A percentile compares a stretch with the other conserved stretches of the same genome.
Evolutionary conservation across 2,329 filamentous ascomycete species (phyloP).

Genomic region (Tolypocladium amazonense): DNA sequence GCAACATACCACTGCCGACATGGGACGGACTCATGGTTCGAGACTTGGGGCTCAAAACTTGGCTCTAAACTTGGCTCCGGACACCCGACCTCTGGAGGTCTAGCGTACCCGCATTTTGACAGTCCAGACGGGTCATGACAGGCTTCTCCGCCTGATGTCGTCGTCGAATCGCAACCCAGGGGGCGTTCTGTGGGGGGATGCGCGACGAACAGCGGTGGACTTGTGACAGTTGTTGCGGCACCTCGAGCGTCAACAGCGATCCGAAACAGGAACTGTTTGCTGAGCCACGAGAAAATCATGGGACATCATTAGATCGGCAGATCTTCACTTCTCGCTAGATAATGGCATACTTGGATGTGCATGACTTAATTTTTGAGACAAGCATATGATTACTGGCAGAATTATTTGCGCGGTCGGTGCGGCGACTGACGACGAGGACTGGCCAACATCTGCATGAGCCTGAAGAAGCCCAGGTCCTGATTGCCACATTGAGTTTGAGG

Average conservation of each 20-base stretch:
- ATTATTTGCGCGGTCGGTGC: background rate
- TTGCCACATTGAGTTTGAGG: background rate
- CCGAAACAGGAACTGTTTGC: background rate
- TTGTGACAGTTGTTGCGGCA: background rate
- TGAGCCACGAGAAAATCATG: background rate
- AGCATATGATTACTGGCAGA: too few relatives aligned
- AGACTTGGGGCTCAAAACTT: background rate
- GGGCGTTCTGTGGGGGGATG: background rate
- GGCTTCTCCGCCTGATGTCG: background rate
- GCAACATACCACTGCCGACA: background rate
- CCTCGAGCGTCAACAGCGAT: background rate
- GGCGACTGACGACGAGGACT: background rate
- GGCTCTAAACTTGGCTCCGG: background rate
- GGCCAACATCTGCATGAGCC: background rate
- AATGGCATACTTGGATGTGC: too few relatives aligned
- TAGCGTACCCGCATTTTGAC: background rate
- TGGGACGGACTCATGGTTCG: background rate
- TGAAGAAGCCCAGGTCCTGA: background rate
- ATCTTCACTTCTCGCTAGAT: background rate
- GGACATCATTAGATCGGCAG: background rate
- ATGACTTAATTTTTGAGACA: too few relatives aligned
- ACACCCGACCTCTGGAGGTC: background rate
- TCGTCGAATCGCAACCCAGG: background rate
- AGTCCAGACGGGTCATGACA: background rate
- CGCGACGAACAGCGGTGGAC: background rate